Conservation (phyloP, 108 stramenopile species). For the Stephanodiscus minutulus region DNA sequence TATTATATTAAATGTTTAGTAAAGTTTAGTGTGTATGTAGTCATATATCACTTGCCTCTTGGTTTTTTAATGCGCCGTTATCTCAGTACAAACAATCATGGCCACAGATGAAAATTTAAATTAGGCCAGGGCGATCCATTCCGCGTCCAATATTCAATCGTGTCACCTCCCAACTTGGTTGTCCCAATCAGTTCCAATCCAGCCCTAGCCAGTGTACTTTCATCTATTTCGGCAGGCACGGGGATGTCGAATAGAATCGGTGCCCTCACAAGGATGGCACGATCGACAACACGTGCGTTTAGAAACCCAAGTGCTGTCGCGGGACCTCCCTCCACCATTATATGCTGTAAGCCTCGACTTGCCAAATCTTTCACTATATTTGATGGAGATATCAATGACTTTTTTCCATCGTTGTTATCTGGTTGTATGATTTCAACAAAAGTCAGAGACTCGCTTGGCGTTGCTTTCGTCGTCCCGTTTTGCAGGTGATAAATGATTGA, state of each 20-base stretch:
- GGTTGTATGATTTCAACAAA: constrained; percentile 30
- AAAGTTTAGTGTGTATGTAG: neutral
- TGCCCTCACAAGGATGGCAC: constrained; percentile 71
- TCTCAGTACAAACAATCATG: constrained; percentile 19
- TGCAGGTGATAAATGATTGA: constrained; percentile 61
- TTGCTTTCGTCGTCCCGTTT: neutral
- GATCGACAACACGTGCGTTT: constrained; percentile 59
- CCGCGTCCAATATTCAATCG: constrained; percentile 67
- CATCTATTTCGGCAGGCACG: constrained; percentile 51
- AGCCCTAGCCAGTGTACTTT: constrained; percentile 46
- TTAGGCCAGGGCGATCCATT: constrained; percentile 65
- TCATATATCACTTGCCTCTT: neutral
- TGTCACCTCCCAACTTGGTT: constrained; percentile 52
- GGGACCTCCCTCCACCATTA: constrained; percentile 89
- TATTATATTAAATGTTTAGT: neutral
- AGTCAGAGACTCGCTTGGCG: constrained; percentile 14
- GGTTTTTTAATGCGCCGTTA: neutral
- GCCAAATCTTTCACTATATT: constrained; percentile 46
- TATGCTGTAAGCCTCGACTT: constrained; percentile 54
- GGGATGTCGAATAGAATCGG: constrained; percentile 58
- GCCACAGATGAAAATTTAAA: constrained; percentile 54
- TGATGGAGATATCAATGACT: constrained; percentile 40
- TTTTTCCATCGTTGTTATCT: neutral
- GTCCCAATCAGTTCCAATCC: constrained; percentile 62
- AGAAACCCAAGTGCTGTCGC: constrained; percentile 67